Percentiles rank a stretch among this genome's conserved stretches.
Conservation (phyloP, 2,329 filamentous ascomycete genomes). For the Fusarium acutatum region DNA sequence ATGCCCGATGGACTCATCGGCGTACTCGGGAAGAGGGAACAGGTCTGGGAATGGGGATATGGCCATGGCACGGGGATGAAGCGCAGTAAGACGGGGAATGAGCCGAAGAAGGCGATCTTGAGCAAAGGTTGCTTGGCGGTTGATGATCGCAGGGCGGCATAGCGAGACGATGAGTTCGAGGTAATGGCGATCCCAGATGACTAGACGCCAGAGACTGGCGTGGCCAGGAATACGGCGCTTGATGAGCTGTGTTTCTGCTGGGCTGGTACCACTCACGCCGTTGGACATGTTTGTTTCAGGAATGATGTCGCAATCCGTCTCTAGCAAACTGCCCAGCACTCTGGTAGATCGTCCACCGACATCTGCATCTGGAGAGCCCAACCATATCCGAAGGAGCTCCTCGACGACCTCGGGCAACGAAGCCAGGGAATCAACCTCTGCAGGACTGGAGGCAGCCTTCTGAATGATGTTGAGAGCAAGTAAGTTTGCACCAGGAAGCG, state of each 20-base stretch:
- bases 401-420: conserved; percentile 58
- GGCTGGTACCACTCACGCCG: conserved; percentile 27
- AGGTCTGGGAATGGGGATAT: conserved; percentile 46
- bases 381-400: conserved; percentile 61
- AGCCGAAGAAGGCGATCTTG: conserved; percentile 63
- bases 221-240: conserved; percentile 56
- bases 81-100: conserved; percentile 58
- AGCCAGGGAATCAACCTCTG: conserved; percentile 60
- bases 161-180: conserved; percentile 55
- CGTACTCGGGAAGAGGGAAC: conserved; percentile 6
- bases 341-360: conserved; percentile 63
- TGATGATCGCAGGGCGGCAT: conserved; percentile 44
- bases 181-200: conserved; percentile 57
- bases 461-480: conserved; percentile 65
- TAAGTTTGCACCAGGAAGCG: conserved; percentile 64
- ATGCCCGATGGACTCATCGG: conserved; percentile 39
- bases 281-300: conserved; percentile 28
- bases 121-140: conserved; percentile 57
- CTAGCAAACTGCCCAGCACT: conserved; percentile 63
- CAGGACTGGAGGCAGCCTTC: conserved; percentile 60
- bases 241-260: conserved; percentile 49
- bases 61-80: conserved; percentile 55
- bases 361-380: conserved; percentile 61
- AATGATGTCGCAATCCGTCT: conserved; percentile 60
- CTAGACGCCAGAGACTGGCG: conserved; percentile 61